phyloP scores from a whole-genome alignment of 306 rosid species.

The Malus asiatica region DNA sequence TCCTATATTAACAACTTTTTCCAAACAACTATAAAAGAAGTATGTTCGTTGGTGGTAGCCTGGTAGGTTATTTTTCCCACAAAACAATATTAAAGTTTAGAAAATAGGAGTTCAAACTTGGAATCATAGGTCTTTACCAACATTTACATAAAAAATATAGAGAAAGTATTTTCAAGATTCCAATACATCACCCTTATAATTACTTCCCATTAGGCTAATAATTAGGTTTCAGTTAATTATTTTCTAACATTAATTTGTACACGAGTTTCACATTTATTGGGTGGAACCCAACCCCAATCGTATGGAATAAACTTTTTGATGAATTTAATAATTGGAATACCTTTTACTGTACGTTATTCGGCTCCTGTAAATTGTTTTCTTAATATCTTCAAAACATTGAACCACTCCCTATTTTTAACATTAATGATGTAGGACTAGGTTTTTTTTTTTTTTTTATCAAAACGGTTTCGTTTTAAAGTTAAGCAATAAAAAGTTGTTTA shows the following conservation, averaged over 20 bases:
- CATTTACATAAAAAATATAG: too few species aligned
- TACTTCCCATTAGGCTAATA: background rate
- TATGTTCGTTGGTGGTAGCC: too few species aligned
- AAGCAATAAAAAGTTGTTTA: too few species aligned
- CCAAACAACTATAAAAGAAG: too few species aligned
- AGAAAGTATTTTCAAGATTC: background rate
- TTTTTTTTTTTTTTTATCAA: too few species aligned
- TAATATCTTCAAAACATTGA: background rate
- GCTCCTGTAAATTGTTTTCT: background rate
- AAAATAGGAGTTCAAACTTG: too few species aligned
- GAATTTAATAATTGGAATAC: conserved; percentile 8
- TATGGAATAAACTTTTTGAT: background rate
- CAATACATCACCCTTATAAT: background rate
- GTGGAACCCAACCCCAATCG: conserved; percentile 3
- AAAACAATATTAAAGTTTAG: too few species aligned
- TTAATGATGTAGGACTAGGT: too few species aligned
- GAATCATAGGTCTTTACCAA: background rate
- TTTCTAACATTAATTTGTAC: background rate
- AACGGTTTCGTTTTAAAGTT: too few species aligned
- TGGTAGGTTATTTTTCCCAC: too few species aligned
- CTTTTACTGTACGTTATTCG: conserved; percentile 9
- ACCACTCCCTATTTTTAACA: background rate
- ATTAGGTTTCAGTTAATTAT: background rate
- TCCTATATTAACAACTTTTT: too few species aligned
- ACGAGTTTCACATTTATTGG: conserved; percentile 14